Conservation (phyloP, 2,329 filamentous ascomycete species). For the Cladophialophora psammophila region DNA sequence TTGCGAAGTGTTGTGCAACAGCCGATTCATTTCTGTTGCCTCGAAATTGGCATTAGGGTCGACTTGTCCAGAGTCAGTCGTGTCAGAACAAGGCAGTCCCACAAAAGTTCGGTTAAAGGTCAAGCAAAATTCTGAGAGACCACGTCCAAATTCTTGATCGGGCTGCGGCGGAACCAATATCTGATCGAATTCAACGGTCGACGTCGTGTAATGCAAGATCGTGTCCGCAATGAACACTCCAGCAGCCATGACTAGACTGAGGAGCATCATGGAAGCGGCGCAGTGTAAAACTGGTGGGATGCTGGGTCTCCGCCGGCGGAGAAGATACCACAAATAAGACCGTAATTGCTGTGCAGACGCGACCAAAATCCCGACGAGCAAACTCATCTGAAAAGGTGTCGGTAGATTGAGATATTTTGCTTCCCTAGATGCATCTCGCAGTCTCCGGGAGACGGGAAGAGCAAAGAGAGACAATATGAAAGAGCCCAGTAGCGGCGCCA, state of each 20-base stretch:
- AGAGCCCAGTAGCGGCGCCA: conserved; percentile 33
- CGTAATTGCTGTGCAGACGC: conserved; percentile 32
- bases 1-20: conserved; percentile 28
- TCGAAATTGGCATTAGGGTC: conserved; percentile 16
- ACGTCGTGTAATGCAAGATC: conserved; percentile 30
- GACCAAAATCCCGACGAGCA: conserved; percentile 30
- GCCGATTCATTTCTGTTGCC: conserved; percentile 23
- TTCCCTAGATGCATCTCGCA: conserved; percentile 16
- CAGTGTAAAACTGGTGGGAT: conserved; percentile 25
- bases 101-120: conserved; percentile 24
- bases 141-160: conserved; percentile 23
- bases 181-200: conserved; percentile 28
- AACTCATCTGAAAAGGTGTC: conserved; percentile 34
- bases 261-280: conserved; percentile 25
- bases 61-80: not conserved
- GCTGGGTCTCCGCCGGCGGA: conserved; percentile 15
- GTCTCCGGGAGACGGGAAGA: conserved; percentile 18
- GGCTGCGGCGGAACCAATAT: conserved; percentile 15
- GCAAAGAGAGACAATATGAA: conserved; percentile 28
- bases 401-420: conserved; percentile 24
- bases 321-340: conserved; percentile 28
- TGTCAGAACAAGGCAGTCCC: conserved; percentile 32
- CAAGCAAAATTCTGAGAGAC: conserved; percentile 32
- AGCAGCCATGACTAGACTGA: conserved; percentile 21
- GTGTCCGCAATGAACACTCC: conserved; percentile 33